A percentile compares a stretch with the other conserved stretches of the same genome.
These are phyloP conservation scores for Scedosporium dehoogii DNA, from an alignment of 2,329 filamentous ascomycete genomes.

Conservation along the genomic window DNA sequence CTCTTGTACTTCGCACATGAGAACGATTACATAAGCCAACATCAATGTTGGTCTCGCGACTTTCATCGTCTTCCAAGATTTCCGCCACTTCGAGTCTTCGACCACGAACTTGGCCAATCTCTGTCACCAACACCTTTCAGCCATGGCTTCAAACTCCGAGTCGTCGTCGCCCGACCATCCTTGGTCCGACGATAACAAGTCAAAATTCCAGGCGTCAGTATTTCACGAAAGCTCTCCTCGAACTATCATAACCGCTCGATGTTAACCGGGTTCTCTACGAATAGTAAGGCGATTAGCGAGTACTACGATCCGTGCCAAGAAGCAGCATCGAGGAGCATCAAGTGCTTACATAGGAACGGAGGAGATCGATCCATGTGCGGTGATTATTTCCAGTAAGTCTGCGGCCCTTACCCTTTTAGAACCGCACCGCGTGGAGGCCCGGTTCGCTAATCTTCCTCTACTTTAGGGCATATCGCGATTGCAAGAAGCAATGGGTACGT, in stretches of 20 bases:
- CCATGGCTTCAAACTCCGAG: not conserved
- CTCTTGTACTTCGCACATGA: no score
- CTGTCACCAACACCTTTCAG: not conserved
- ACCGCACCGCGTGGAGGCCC: not conserved
- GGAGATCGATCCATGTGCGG: constrained; percentile 83
- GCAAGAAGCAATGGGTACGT: constrained; percentile 86
- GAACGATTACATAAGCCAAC: not conserved
- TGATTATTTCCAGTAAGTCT: constrained; percentile 86
- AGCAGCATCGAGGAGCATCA: constrained; percentile 73
- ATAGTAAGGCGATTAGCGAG: constrained; percentile 77
- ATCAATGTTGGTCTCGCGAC: not conserved
- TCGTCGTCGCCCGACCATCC: not conserved
- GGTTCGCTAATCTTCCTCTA: constrained; percentile 12
- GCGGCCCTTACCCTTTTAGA: not conserved
- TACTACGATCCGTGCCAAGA: constrained; percentile 96
- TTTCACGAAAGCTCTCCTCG: not conserved
- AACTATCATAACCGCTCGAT: not conserved
- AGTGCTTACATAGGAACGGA: constrained; percentile 78
- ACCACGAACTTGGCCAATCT: not conserved
- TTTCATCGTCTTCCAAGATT: not conserved
- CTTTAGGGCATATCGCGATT: constrained; percentile 77
- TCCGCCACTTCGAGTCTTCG: not conserved
- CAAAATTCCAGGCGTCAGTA: not conserved
- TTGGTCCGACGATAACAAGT: not conserved
- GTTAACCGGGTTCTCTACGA: not conserved